Conservation (phyloP, 1,284 basidiomycete genomes). For the Gomphus sp. region DNA sequence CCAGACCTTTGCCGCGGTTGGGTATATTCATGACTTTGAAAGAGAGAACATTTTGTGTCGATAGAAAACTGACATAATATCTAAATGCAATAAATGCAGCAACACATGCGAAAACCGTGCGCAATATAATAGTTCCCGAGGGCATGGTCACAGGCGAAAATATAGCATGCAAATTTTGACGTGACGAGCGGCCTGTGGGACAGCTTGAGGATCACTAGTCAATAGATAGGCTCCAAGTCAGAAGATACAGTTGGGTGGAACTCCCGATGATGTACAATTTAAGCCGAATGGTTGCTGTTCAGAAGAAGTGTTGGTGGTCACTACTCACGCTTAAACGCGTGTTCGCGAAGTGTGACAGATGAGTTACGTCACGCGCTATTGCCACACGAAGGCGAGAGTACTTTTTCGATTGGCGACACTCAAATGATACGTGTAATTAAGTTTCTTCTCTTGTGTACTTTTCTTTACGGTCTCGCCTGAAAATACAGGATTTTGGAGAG, state of each 20-base stretch:
- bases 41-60: slow-evolving; percentile 1
- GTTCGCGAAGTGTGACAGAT: not conserved
- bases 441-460: no score
- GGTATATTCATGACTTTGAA: slow-evolving; percentile 26
- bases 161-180: not conserved
- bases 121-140: not conserved
- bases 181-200: not conserved
- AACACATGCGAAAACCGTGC: not conserved
- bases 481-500: slow-evolving; percentile 77
- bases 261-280: not conserved
- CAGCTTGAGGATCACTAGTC: no score
- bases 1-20: slow-evolving; percentile 29
- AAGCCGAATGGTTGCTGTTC: not conserved
- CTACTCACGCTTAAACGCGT: not conserved
- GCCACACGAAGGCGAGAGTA: slow-evolving; percentile 38
- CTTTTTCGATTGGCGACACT: no score
- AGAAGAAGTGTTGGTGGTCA: not conserved
- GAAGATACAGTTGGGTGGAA: not conserved
- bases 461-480: not conserved
- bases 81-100: not conserved
- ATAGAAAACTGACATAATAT: slow-evolving; percentile 1
- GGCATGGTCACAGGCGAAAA: not conserved
- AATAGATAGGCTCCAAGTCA: not conserved
- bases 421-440: no score
- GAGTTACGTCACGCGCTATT: not conserved